phyloP scores from a whole-genome alignment of 192 early-diverging fungal genomes.

The Podila horticola region DNA sequence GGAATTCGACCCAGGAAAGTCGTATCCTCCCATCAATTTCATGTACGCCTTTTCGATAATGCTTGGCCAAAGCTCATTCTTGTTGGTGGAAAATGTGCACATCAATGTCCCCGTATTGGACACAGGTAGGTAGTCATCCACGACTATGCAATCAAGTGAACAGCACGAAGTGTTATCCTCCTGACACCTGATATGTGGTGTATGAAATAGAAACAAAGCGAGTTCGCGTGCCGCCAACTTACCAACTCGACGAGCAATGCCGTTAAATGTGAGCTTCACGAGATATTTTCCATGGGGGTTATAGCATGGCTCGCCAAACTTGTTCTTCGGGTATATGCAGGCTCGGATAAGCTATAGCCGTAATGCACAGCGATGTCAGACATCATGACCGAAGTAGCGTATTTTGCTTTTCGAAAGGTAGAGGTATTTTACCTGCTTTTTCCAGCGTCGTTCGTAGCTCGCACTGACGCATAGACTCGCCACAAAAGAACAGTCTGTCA shows the following conservation, averaged over 20 bases:
- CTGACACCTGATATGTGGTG: no score
- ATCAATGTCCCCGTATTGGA: constrained; percentile 76
- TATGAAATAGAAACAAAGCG: background rate
- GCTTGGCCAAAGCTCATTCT: constrained; percentile 83
- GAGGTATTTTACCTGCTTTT: constrained; percentile 67
- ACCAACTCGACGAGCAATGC: constrained; percentile 81
- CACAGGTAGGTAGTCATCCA: constrained; percentile 90
- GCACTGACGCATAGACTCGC: constrained; percentile 89
- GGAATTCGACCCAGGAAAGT: constrained; percentile 94
- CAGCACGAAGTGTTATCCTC: background rate
- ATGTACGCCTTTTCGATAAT: constrained; percentile 96
- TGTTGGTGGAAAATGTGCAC: constrained; percentile 87
- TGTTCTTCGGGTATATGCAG: constrained; percentile 88
- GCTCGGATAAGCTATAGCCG: constrained; percentile 75
- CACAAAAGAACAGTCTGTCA: constrained; percentile 96
- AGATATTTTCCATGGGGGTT: constrained; percentile 93
- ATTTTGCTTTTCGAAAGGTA: background rate
- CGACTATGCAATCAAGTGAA: constrained; percentile 56
- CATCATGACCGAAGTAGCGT: background rate
- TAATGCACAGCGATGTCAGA: background rate
- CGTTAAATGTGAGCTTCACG: constrained; percentile 87
- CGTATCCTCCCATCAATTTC: constrained; percentile 96
- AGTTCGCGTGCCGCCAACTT: background rate
- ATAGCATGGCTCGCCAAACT: constrained; percentile 74
- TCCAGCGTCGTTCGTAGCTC: constrained; percentile 77